phyloP scores from a whole-genome alignment of 331 rosid genomes.

The Phaseolus coccineus region DNA sequence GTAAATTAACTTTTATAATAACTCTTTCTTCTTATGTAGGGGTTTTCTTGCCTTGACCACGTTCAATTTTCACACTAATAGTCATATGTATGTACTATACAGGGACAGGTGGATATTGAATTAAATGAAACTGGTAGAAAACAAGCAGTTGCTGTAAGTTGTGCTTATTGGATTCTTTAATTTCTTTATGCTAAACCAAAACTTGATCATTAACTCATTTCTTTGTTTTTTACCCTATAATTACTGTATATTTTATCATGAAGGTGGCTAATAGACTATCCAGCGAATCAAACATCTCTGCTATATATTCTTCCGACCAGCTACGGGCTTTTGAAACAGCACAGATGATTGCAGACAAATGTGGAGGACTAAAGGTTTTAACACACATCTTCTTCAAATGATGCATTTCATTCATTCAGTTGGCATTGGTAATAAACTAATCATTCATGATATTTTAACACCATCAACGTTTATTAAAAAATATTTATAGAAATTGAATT shows the following conservation, averaged over 20 bases:
- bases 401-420: constrained; percentile 22
- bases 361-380: constrained; percentile 78
- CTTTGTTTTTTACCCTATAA: not conserved
- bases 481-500: too few species aligned
- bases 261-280: constrained; percentile 85
- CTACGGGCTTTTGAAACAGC: constrained; percentile 90
- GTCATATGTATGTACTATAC: not conserved
- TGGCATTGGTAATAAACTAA: not conserved
- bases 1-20: too few species aligned
- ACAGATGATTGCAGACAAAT: constrained; percentile 71
- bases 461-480: too few species aligned
- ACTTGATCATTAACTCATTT: not conserved
- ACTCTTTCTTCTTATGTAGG: too few species aligned
- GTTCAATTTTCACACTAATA: too few species aligned
- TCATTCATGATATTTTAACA: not conserved
- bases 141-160: constrained; percentile 85
- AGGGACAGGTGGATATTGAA: constrained; percentile 91
- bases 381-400: constrained; percentile 15
- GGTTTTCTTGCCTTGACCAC: too few species aligned
- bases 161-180: constrained; percentile 23
- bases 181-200: constrained; percentile 7
- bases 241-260: constrained; percentile 33
- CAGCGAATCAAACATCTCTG: constrained; percentile 68
- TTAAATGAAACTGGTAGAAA: constrained; percentile 84
- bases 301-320: constrained; percentile 84